Conservation (phyloP, 352 stramenopile species). For the Phytophthora gonapodyides region DNA sequence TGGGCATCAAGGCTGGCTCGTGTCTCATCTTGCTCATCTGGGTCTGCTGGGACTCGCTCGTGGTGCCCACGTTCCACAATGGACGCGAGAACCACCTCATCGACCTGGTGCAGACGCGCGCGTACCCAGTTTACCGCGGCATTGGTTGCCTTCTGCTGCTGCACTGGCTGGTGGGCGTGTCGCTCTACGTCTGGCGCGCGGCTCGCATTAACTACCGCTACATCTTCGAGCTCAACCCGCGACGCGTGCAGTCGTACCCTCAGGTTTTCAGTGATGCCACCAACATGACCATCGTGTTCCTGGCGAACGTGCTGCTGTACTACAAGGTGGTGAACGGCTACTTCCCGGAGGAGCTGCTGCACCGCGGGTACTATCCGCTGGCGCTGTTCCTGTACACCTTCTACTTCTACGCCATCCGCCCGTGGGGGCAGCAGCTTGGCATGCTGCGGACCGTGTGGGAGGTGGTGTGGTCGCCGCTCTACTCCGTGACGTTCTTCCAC, state of each 20-base stretch:
- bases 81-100: constrained; percentile 75
- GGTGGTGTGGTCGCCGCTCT: constrained; percentile 91
- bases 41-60: constrained; percentile 96
- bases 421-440: constrained; percentile 78
- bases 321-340: constrained; percentile 95
- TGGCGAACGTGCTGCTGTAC: constrained; percentile 95
- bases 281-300: constrained; percentile 96
- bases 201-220: constrained; percentile 95
- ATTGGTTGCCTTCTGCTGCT: constrained; percentile 95
- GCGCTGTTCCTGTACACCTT: constrained; percentile 93
- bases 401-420: constrained; percentile 93
- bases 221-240: constrained; percentile 94
- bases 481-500: constrained; percentile 94
- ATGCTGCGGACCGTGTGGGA: constrained; percentile 89
- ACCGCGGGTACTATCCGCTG: constrained; percentile 92
- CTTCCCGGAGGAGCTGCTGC: constrained; percentile 80
- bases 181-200: constrained; percentile 90
- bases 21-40: constrained; percentile 87
- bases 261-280: constrained; percentile 96
- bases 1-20: constrained; percentile 84
- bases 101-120: constrained; percentile 72
- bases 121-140: constrained; percentile 95
- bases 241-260: constrained; percentile 79
- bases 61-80: constrained; percentile 77
- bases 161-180: constrained; percentile 95